Base-by-base conservation (phyloP, 768 basidiomycete species). In the Mycena rosella region DNA sequence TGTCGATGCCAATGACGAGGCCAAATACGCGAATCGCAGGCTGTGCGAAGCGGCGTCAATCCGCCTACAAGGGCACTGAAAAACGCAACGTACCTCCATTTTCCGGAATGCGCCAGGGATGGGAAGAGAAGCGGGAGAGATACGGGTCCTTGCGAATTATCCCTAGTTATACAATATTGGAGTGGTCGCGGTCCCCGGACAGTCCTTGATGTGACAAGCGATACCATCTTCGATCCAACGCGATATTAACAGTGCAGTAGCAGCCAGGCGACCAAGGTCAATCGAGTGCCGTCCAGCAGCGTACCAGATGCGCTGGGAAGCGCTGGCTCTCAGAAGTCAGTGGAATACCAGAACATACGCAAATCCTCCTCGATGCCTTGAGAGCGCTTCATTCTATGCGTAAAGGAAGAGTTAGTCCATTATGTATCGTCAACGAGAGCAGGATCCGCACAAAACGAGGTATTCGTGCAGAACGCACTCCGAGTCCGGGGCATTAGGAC, bases 1-100 rank as follows among this genome's bases (percentile, higher is more conserved):
- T 81, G 78, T 92, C 89, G 68, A 92, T 86, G 45, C 91, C 91
- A 67, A 92, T 83, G 69, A 92, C 79, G 63, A 92, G 84, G 0
- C 89, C 89, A 70, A 90, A 92, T 45, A 90, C 78, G 22, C 85
- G 87, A 45, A 81, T 72, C 20, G 78, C 73, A 82, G 87, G 85
- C 70, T 77, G 69, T 58, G n/a, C 36, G 49, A 58, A 54, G 29
- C 40, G 15, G 32, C 9, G 34, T 68, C 38, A 62, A 40, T 10
- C n/a, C 7, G 6, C n/a, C 30, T 24, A 49, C 42, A 30, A 26
- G 40, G 40, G 27, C 34, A 36, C 6, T 10, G 27, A 32, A 18
- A n/a, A 20, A 15, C 2, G 24, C 42, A 42, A 38, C 66, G n/a
- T 26, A 70, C 69, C 52, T 71, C 55, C 65, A 66, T 70, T 38